These are phyloP conservation scores for Paramecium primaurelia DNA, from an alignment of 73 alveolate species.

Conservation along the genomic window DNA sequence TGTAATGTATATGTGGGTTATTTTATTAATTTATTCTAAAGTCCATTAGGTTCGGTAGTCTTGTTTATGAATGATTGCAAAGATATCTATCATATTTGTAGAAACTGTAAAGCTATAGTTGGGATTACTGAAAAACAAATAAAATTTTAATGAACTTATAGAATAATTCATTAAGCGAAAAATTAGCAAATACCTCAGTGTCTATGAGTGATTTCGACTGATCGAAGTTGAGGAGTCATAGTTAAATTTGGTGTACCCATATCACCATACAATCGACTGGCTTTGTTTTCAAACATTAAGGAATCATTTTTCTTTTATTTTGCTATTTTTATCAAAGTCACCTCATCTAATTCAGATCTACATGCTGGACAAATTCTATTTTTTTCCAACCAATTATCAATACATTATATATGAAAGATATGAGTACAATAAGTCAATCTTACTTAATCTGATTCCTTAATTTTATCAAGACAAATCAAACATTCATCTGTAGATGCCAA, in stretches of 20 bases:
- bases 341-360: not conserved
- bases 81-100: not conserved
- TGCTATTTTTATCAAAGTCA: not conserved
- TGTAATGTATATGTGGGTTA: not conserved
- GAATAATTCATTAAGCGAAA: not conserved
- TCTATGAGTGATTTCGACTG: not conserved
- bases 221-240: not conserved
- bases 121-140: not conserved
- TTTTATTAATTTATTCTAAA: not conserved
- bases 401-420: not conserved
- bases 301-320: not conserved
- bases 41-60: not conserved
- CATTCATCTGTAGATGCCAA: not conserved
- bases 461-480: not conserved
- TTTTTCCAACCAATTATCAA: not conserved
- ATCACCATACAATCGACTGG: not conserved
- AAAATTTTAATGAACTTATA: not conserved
- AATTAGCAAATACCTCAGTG: not conserved
- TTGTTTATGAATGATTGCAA: not conserved
- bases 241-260: not conserved
- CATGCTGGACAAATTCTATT: not conserved
- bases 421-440: conserved; percentile 10
- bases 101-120: not conserved
- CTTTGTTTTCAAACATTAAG: not conserved
- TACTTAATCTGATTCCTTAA: not conserved